Evolutionary conservation across 495 filamentous ascomycete genomes (phyloP).

Genomic region (Aspergillus leporis): DNA sequence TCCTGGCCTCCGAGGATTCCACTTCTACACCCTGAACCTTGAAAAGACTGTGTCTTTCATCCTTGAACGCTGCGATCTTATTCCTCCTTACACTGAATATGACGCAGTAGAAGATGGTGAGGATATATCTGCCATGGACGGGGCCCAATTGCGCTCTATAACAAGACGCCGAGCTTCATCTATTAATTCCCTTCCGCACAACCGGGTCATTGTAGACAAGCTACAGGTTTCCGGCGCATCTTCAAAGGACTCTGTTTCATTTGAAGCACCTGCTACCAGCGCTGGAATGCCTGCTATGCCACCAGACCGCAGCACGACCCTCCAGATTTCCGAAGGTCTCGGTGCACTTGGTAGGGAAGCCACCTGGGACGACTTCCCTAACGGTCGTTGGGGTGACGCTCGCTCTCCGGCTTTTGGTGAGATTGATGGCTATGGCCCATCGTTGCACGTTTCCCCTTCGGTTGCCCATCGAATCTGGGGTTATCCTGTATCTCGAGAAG

Average conservation of each 20-base stretch:
- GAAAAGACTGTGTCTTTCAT: slow-evolving; percentile 96
- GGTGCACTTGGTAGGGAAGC: slow-evolving; percentile 91
- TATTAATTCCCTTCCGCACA: slow-evolving; percentile 63
- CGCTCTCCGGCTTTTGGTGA: slow-evolving; percentile 89
- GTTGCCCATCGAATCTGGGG: slow-evolving; percentile 85
- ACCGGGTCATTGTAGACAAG: slow-evolving; percentile 77
- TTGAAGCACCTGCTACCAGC: slow-evolving; percentile 59
- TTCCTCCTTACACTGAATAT: slow-evolving; percentile 58
- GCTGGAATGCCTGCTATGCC: slow-evolving; percentile 40
- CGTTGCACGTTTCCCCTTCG: slow-evolving; percentile 74
- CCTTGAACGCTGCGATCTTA: slow-evolving; percentile 80
- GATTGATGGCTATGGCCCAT: slow-evolving; percentile 93
- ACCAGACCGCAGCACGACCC: slow-evolving; percentile 69
- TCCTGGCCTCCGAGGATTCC: slow-evolving; percentile 72
- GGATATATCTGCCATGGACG: slow-evolving; percentile 39
- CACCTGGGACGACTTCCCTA: slow-evolving; percentile 98
- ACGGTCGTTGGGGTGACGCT: slow-evolving; percentile 95
- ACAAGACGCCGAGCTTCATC: slow-evolving; percentile 50
- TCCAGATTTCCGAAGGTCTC: slow-evolving; percentile 90
- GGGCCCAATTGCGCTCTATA: slow-evolving; percentile 28
- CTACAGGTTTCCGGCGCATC: slow-evolving; percentile 32
- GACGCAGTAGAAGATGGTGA: slow-evolving; percentile 41
- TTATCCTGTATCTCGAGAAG: slow-evolving; percentile 61
- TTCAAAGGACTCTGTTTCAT: slow-evolving; percentile 37
- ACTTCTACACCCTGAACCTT: slow-evolving; percentile 96